Evolutionary conservation across 441 rosid genomes (phyloP).

Genomic region (Adansonia gregorii): DNA sequence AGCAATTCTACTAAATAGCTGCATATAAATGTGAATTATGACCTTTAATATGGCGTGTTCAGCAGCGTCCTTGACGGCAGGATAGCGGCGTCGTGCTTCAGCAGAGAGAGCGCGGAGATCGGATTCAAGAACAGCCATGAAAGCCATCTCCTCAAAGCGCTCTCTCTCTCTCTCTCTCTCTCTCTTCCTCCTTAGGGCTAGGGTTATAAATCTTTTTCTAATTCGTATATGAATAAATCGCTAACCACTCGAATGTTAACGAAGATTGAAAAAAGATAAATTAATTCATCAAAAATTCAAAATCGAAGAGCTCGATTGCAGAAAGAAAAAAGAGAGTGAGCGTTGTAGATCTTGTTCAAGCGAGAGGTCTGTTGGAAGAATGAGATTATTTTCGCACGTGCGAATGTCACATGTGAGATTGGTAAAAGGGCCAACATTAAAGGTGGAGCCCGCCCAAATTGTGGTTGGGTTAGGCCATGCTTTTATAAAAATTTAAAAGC

Average conservation of each 20-base stretch:
- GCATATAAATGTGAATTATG: slow-evolving; percentile 6
- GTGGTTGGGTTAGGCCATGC: background rate
- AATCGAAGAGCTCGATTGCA: slow-evolving; percentile 15
- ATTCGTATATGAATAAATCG: background rate
- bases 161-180: slow-evolving; percentile 21
- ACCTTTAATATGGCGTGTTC: slow-evolving; percentile 97
- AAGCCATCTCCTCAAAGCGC: slow-evolving; percentile 61
- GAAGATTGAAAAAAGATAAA: background rate
- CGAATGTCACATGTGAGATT: slow-evolving; percentile 6
- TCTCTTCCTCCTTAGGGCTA: background rate
- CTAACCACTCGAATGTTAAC: background rate
- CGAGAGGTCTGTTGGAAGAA: slow-evolving; percentile 18
- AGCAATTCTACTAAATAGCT: slow-evolving; percentile 16
- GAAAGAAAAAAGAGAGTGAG: background rate
- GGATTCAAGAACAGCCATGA: slow-evolving; percentile 92
- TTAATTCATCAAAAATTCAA: background rate
- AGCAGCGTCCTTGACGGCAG: slow-evolving; percentile 91
- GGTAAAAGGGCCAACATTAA: background rate
- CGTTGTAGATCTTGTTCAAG: slow-evolving; percentile 16
- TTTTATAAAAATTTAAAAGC: background rate
- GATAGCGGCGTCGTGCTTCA: slow-evolving; percentile 92
- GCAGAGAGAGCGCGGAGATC: slow-evolving; percentile 98
- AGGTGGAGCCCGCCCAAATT: background rate
- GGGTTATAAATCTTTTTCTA: background rate
- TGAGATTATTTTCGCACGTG: slow-evolving; percentile 11